Evolutionary conservation across 169 alveolate genomes (phyloP), one percentile per base, ranked within the genome.

Genomic region (Plasmodium inui): DNA sequence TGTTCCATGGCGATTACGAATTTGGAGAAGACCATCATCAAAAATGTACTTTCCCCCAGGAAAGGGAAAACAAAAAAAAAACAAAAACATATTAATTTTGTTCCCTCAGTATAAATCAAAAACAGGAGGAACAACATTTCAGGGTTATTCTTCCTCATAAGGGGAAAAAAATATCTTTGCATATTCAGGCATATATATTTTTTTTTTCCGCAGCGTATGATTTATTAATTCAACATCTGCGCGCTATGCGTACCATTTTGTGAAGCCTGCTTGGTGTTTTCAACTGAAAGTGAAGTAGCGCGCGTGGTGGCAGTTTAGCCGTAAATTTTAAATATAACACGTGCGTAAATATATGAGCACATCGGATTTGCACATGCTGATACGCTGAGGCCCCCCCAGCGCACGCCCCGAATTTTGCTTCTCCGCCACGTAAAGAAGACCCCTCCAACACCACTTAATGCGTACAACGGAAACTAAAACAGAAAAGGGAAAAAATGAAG

Each of bases 401-500:
- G 3, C 37, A 19, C 84, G 10, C 30, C 10, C 14, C 44, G 9
- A 19, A 82, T 55, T 55, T 46, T 14, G 84, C 32, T 79, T 17
- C 67, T 81, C 22, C 30, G 14, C 19, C 41, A 14, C 22, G n/a
- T 50, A 5, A 53, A 50, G 39, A 81, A 22, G 37, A 39, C 26
- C 55, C 57, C 3, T 3, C 22, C 50, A 78, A 81, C 26, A 28
- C 19, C 53, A 19, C 14, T 83, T 67, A 83, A 83, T 83, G 22
- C 28, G 30, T 9, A 41, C 53, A 12, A 70, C 50, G 74, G 37
- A n/a, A 83, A 55, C 12, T 41, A 76, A 19, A 73, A 84, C 17
- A 19, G 41, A 84, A 30, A 53, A 5, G 10, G 67, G 84, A 85
- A 88, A 88, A 57, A 39, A 88, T 88, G 94, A 57, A 88, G 41